A percentile compares a stretch with the other conserved stretches of the same genome.
Conservation (phyloP, 225 moss, liverwort and hornwort genomes). For the Marchantia paleacea region DNA sequence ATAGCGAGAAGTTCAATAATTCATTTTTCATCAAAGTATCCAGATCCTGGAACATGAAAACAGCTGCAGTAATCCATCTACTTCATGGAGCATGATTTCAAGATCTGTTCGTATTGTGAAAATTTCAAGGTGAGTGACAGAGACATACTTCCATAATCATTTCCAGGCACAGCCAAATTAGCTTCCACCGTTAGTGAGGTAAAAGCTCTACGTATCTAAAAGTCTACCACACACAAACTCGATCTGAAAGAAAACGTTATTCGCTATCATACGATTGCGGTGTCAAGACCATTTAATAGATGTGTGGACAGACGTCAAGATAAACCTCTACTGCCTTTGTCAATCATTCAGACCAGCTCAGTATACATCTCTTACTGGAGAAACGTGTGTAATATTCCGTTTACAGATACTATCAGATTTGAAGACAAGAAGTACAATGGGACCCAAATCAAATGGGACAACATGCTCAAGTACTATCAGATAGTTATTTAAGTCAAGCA, state of each 20-base stretch:
- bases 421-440: neutral
- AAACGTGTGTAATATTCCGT: neutral
- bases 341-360: neutral
- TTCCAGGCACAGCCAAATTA: neutral
- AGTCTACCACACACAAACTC: neutral
- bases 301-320: neutral
- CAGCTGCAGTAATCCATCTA: constrained; percentile 12
- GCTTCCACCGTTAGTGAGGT: neutral
- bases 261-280: neutral
- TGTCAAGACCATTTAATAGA: neutral
- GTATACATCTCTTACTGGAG: neutral
- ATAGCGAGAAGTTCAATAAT: constrained; percentile 22
- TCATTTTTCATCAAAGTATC: constrained; percentile 22
- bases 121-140: neutral
- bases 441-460: neutral
- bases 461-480: neutral
- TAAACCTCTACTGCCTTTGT: neutral
- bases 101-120: neutral
- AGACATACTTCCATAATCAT: neutral
- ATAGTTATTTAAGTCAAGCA: neutral
- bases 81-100: neutral
- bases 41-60: constrained; percentile 18
- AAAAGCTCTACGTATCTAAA: neutral
- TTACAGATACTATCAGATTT: neutral
- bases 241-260: neutral